Evolutionary conservation across 805 yeast species (phyloP), one percentile per base, ranked within the genome.

Genomic region (Komagataella populi): DNA sequence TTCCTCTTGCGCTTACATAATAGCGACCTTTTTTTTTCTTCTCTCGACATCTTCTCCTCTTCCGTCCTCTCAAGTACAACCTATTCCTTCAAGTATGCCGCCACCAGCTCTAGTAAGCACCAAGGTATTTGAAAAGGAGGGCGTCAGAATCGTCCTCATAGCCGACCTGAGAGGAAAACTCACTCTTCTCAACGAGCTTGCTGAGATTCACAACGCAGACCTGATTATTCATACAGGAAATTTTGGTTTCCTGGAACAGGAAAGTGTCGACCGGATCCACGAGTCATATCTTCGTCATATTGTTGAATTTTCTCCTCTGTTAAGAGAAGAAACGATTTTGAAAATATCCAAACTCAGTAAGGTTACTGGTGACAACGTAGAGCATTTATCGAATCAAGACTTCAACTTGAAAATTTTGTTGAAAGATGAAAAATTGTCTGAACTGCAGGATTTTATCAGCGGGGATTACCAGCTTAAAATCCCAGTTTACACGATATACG

Each of bases 401-500:
- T 62, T 64, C 36, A 64, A 63, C 54, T 55, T 65, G 61, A 64
- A 67, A 62, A 65, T 63, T 47, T 56, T 61, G 57, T 59, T 72
- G 51, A 55, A 61, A 17, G 62, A 67, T 23, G 67, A 67, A 46
- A 62, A 63, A 45, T 68, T 82, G 14, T 76, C 83, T 20, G 84
- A 82, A 56, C 63, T 81, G 47, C 68, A 75, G 46, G 63, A 67
- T 48, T 79, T 75, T 51, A 57, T 81, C 6, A 57, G 59, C 51
- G 85, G 76, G 7, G 66, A 66, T 48, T 59, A 61, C 49, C 55
- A 48, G 53, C 70, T 76, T 57, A 64, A 64, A 45, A 77, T 74
- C 2, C 93, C 95, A 0, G 87, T 86, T 1, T 86, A 85, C 66
- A 79, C 90, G 3, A 78, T 83, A n/a, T 81, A 77, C 57, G 93